A percentile compares a stretch with the other conserved stretches of the same genome.
These are phyloP conservation scores for Phytophthora brassicae DNA, from an alignment of 352 stramenopile species.

Conservation along the genomic window DNA sequence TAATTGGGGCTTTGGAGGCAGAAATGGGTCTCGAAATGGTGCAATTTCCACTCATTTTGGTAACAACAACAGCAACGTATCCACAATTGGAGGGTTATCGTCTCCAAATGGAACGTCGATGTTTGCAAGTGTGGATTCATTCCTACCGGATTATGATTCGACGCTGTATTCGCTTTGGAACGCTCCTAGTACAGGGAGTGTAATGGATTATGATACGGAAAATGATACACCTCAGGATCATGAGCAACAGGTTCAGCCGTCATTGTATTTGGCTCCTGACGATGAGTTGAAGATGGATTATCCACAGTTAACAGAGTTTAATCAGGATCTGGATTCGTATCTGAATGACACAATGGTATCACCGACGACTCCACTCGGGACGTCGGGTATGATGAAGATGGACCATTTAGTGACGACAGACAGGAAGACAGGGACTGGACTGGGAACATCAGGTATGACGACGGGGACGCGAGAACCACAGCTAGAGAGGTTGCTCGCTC, in stretches of 20 bases:
- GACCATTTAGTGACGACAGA: slow-evolving; percentile 28
- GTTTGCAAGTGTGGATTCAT: slow-evolving; percentile 51
- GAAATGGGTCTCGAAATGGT: slow-evolving; percentile 12
- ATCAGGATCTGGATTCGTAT: slow-evolving; percentile 76
- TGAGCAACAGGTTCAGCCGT: slow-evolving; percentile 23
- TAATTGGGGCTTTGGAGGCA: slow-evolving; percentile 36
- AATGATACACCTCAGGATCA: slow-evolving; percentile 25
- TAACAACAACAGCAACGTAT: slow-evolving; percentile 11
- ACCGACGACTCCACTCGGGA: slow-evolving; percentile 46
- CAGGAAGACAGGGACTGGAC: slow-evolving; percentile 11
- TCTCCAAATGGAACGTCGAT: slow-evolving; percentile 47
- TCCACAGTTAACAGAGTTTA: slow-evolving; percentile 61
- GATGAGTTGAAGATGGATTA: slow-evolving; percentile 82
- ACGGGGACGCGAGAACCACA: slow-evolving; percentile 34
- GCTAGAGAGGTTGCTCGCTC: slow-evolving; percentile 42
- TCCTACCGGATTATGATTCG: slow-evolving; percentile 72
- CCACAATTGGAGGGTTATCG: slow-evolving; percentile 35
- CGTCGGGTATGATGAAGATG: slow-evolving; percentile 37
- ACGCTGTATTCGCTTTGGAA: slow-evolving; percentile 77
- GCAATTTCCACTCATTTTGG: slow-evolving; percentile 1
- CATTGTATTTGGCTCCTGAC: slow-evolving; percentile 45
- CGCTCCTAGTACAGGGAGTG: slow-evolving; percentile 33
- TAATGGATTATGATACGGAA: slow-evolving; percentile 59
- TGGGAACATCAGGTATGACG: neutral
- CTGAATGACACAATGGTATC: slow-evolving; percentile 64